Evolutionary conservation across 768 basidiomycete species (phyloP), one percentile per base, ranked within the genome.

Genomic region (Termitomyces heimii): DNA sequence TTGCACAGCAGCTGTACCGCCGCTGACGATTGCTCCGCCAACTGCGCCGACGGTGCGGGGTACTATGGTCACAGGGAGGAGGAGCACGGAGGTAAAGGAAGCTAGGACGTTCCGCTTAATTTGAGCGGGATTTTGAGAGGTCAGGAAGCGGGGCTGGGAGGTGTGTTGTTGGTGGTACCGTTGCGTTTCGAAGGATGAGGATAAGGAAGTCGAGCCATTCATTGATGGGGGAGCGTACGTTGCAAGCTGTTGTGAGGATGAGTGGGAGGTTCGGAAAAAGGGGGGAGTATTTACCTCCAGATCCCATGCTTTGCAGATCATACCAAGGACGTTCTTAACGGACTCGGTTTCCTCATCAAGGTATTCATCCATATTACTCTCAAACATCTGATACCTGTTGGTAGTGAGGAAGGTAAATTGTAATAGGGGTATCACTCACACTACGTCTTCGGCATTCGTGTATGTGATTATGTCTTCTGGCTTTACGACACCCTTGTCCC

Each of bases 351-450:
- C 96, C 66, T 98, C 94, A 58, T 94, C 89, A 2, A 98, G 85
- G 65, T 98, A 98, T 66, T 98, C 95, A 67, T 97, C 95, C 92
- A 98, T 97, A 68, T 95, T 90, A 10, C 81, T 76, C 70, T 98
- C 95, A 63, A 98, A 98, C 93, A 98, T 97, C 46, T 80, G 82
- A 69, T 92, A 96, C 13, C 94, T 95, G 55, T 10, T 46, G 8
- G 13, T 18, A 29, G 45, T 53, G 29, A 58, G 59, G 42, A 57
- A 62, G 56, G 48, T 13, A 44, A 10, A 4, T 49, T 16, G 31
- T 9, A 43, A 39, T 32, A 51, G 35, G 31, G 28, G 37, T 29
- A 14, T 13, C 5, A 78, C 85, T 64, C 66, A 96, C 88, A 96
- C 78, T 43, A 95, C 82, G 68, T 96, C 92, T 67, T 97, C 92